These are phyloP conservation scores for thale cress (Arabidopsis thaliana) DNA, from an alignment of 345 rosid genomes.

Conservation along the genomic window DNA sequence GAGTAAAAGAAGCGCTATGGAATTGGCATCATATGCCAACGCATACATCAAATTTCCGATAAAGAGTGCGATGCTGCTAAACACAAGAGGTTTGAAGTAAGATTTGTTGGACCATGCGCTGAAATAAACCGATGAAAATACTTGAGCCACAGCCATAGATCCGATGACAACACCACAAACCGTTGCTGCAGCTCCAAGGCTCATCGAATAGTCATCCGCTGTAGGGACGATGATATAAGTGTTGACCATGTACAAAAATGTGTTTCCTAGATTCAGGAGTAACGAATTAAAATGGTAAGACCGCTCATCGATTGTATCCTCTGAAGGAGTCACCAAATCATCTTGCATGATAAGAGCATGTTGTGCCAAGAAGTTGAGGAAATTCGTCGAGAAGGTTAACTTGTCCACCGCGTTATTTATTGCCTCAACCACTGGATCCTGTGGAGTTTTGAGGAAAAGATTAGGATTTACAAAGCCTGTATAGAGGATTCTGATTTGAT, in stretches of 20 bases:
- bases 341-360: constrained; percentile 99
- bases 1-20: constrained; percentile 69
- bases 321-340: constrained; percentile 78
- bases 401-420: constrained; percentile 89
- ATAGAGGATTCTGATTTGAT: background rate
- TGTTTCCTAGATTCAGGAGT: constrained; percentile 78
- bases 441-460: constrained; percentile 18
- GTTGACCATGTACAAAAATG: constrained; percentile 96
- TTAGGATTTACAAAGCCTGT: background rate
- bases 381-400: constrained; percentile 79
- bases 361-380: constrained; percentile 86
- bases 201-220: constrained; percentile 89
- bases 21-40: constrained; percentile 83
- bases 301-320: constrained; percentile 71
- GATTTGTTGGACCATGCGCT: constrained; percentile 99
- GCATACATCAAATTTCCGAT: constrained; percentile 90
- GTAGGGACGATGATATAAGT: constrained; percentile 95
- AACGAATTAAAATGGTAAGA: constrained; percentile 89
- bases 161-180: constrained; percentile 99
- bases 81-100: constrained; percentile 93
- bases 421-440: constrained; percentile 90
- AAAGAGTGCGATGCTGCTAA: constrained; percentile 85
- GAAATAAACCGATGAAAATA: constrained; percentile 95
- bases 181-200: constrained; percentile 98
- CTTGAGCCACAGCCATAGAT: constrained; percentile 99